Base-by-base conservation (phyloP, 2,329 filamentous ascomycete genomes). In the Colletotrichum magnum region DNA sequence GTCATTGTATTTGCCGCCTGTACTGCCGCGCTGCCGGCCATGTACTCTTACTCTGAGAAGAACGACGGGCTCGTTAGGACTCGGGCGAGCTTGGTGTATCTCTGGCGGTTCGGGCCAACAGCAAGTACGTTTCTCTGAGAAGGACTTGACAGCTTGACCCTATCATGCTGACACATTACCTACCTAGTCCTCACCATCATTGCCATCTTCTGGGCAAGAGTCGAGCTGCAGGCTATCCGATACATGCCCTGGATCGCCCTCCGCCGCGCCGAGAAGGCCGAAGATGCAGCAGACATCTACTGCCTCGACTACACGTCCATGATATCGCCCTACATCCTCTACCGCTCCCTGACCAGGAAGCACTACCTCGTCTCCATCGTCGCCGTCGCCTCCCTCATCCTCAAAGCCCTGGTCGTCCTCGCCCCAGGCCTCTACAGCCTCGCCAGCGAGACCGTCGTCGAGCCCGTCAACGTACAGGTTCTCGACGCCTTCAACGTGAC, bases 261-360 rank as follows among this genome's bases (percentile, higher is more conserved):
- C 9, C 13, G 12, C 10, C 32, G 18, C 2, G 12, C n/a, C 2
- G 7, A 43, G 6, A 13, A 36, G 4, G 4, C 10, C 18, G 10
- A 43, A 5, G n/a, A 41, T 6, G 13, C 13, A 43, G 13, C 41
- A n/a, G 47, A 36, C 6, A 47, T 9, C 7, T 43, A 28, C 52
- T 18, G 21, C 18, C 61, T 64, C 15, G 61, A 64, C 45, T 64
- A 51, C 21, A 58, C 43, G 6, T 43, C 52, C 21, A 64, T 64
- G 61, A 16, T 51, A 6, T 41, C 52, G 43, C 61, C 52, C 15
- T 16, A 32, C 9, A 21, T 64, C 26, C n/a, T 64, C 43, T 24
- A 18, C 26, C 52, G 50, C 6, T 57, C 61, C 5, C n/a, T 64
- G n/a, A n/a, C 28, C 3, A n/a, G 52, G n/a, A 41, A 43, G 16